A percentile compares a stretch with the other conserved stretches of the same genome.
Evolutionary conservation across 805 yeast species (phyloP).

Genomic region (Starmerella apis): DNA sequence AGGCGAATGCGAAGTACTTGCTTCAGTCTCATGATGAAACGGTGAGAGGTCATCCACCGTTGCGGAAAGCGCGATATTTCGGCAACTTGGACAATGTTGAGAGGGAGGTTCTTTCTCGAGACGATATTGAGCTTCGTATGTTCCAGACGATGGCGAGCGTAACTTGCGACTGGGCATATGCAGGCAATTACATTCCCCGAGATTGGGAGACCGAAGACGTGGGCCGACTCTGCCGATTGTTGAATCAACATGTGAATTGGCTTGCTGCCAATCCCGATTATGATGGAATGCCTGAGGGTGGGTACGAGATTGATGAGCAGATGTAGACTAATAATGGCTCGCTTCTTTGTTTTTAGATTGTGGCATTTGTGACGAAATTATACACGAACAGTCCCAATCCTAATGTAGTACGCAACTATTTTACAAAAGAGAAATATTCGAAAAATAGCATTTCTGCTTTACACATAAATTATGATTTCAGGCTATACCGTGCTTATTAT

Average conservation of each 20-base stretch:
- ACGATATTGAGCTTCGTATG: slow-evolving; percentile 21
- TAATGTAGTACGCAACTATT: neutral
- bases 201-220: slow-evolving; percentile 20
- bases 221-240: slow-evolving; percentile 16
- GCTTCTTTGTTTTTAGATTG: too few species aligned
- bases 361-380: neutral
- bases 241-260: slow-evolving; percentile 22
- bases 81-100: slow-evolving; percentile 17
- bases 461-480: too few species aligned
- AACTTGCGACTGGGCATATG: slow-evolving; percentile 24
- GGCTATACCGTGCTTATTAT: too few species aligned
- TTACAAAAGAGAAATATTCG: neutral
- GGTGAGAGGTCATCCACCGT: slow-evolving; percentile 19
- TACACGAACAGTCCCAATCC: neutral
- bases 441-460: too few species aligned
- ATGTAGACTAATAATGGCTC: too few species aligned
- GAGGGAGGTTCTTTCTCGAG: slow-evolving; percentile 7
- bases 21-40: slow-evolving; percentile 14
- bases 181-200: slow-evolving; percentile 14
- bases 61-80: slow-evolving; percentile 18
- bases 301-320: slow-evolving; percentile 12
- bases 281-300: neutral
- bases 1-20: slow-evolving; percentile 22
- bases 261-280: slow-evolving; percentile 14
- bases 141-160: slow-evolving; percentile 17